Evolutionary conservation across 257 asterid genomes (phyloP).

Genomic region (Datura wrightii): DNA sequence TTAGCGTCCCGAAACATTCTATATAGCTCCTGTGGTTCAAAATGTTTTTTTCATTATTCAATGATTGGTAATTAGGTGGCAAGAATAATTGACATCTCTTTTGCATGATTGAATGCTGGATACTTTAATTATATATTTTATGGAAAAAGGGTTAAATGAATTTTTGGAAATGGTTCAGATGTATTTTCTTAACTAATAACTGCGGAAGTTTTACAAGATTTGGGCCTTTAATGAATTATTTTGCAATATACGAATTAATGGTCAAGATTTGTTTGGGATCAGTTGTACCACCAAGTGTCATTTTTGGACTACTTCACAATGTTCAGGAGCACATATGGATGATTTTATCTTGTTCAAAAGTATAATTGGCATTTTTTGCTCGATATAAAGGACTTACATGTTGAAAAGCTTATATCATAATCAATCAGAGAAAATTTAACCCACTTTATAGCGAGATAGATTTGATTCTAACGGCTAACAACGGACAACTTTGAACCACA

Average conservation of each 20-base stretch:
- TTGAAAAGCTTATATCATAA: background rate
- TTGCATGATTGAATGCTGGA: background rate
- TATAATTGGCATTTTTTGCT: too few relatives aligned
- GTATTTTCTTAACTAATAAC: too few relatives aligned
- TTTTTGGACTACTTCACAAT: too few relatives aligned
- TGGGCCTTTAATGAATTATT: background rate
- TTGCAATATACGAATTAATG: too few relatives aligned
- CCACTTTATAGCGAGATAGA: background rate
- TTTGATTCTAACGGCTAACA: background rate
- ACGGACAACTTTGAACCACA: background rate
- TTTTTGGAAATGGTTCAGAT: background rate
- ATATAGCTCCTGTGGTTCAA: background rate
- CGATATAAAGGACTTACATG: background rate
- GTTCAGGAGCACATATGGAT: too few relatives aligned
- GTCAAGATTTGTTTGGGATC: too few relatives aligned
- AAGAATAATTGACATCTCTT: background rate
- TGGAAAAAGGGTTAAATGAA: background rate
- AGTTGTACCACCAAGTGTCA: background rate
- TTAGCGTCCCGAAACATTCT: background rate
- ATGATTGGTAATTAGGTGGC: slow-evolving; percentile 20
- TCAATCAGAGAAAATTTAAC: background rate
- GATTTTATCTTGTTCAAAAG: too few relatives aligned
- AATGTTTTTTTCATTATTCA: background rate
- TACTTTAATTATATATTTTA: background rate
- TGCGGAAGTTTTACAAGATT: background rate